Conservation (phyloP, 257 asterid species). For the Solanum infundibuliforme region DNA sequence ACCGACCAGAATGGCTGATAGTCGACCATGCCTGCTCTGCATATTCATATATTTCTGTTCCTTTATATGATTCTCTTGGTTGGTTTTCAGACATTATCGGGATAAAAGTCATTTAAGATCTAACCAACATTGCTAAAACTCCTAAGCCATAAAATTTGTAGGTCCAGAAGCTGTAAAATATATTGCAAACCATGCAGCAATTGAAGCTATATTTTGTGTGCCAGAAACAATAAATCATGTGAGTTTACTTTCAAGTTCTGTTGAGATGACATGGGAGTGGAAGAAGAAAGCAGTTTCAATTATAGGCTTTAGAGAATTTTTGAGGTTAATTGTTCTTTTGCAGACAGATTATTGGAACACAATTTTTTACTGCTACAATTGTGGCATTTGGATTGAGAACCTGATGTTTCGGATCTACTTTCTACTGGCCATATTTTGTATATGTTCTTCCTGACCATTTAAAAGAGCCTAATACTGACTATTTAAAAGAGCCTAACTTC, state of each 20-base stretch:
- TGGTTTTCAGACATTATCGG: not conserved
- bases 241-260: slow-evolving; percentile 9
- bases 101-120: not conserved
- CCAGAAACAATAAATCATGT: slow-evolving; percentile 38
- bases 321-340: not conserved
- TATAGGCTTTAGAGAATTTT: not conserved
- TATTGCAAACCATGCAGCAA: slow-evolving; percentile 50
- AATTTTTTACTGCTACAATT: not conserved
- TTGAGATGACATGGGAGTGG: not conserved
- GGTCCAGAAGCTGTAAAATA: slow-evolving; percentile 71
- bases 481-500: not conserved
- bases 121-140: not conserved
- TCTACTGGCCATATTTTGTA: not conserved
- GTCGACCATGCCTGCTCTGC: slow-evolving; percentile 77
- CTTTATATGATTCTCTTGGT: slow-evolving; percentile 74
- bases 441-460: not conserved
- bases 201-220: slow-evolving; percentile 51
- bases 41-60: slow-evolving; percentile 50
- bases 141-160: slow-evolving; percentile 14
- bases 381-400: not conserved
- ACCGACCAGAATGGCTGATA: slow-evolving; percentile 65
- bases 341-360: not conserved
- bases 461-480: not conserved
- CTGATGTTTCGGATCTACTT: not conserved
- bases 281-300: not conserved